phyloP scores from a whole-genome alignment of 148 eudicot species.

The Fagopyrum tataricum region DNA sequence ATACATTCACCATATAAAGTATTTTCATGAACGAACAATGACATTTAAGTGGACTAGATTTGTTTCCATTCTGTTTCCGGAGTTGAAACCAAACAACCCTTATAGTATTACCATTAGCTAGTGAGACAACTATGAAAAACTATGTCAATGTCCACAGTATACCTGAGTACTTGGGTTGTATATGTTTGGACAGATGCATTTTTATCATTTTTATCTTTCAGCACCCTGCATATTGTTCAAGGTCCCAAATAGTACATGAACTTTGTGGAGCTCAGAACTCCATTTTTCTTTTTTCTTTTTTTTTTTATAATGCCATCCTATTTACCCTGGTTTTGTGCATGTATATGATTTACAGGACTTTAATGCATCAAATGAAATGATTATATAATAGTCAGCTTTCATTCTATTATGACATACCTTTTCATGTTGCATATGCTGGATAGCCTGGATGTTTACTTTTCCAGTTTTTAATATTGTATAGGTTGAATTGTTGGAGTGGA shows the following conservation, averaged over 20 bases:
- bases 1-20: too few relatives aligned
- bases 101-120: neutral
- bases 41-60: too few relatives aligned
- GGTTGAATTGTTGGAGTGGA: slow-evolving; percentile 85
- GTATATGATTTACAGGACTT: neutral
- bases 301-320: neutral
- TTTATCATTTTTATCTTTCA: neutral
- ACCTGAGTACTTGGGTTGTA: neutral
- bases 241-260: neutral
- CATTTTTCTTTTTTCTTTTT: neutral
- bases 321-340: neutral
- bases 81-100: neutral
- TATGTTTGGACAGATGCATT: neutral
- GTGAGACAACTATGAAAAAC: neutral
- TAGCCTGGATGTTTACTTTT: neutral
- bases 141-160: neutral
- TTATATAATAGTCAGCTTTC: neutral
- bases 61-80: too few relatives aligned
- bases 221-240: neutral
- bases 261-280: neutral
- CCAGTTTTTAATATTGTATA: slow-evolving; percentile 14
- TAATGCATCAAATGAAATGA: neutral
- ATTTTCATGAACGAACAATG: too few relatives aligned
- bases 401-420: neutral
- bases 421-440: neutral